These are phyloP conservation scores for Colletotrichum falcatum DNA, from an alignment of 2,329 filamentous ascomycete species.

Conservation along the genomic window DNA sequence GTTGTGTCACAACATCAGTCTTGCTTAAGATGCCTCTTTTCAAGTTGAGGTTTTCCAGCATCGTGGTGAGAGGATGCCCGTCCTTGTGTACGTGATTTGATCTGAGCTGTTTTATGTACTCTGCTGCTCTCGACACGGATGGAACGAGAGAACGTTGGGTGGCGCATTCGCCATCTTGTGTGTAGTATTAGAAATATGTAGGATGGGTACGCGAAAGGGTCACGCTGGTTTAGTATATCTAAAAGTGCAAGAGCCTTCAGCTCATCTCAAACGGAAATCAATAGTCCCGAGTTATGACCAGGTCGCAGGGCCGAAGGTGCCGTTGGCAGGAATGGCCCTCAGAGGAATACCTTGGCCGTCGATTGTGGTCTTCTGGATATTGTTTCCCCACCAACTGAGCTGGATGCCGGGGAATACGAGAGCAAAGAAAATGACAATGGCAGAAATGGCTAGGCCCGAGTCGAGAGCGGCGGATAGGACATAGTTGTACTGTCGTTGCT, in stretches of 20 bases:
- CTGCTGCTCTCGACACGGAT: neutral
- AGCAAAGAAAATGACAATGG: conserved; percentile 62
- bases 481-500: conserved; percentile 74
- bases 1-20: conserved; percentile 55
- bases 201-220: neutral
- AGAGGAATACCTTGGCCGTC: conserved; percentile 51
- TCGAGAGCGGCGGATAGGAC: conserved; percentile 69
- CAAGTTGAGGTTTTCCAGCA: too few relatives aligned
- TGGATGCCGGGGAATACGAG: conserved; percentile 54
- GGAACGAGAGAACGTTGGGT: neutral
- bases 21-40: conserved; percentile 47
- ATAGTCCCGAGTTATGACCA: conserved; percentile 13
- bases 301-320: conserved; percentile 28
- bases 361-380: conserved; percentile 49
- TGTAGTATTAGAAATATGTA: conserved; percentile 4
- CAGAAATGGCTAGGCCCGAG: conserved; percentile 65
- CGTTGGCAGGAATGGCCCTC: conserved; percentile 26
- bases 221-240: neutral
- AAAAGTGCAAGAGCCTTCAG: neutral
- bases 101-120: neutral
- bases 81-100: neutral
- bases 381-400: conserved; percentile 57
- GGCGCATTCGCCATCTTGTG: neutral
- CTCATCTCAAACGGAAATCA: neutral
- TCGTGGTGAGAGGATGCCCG: neutral